Base-by-base conservation (phyloP, 148 eudicot genomes). In the Pouteria glomerata region DNA sequence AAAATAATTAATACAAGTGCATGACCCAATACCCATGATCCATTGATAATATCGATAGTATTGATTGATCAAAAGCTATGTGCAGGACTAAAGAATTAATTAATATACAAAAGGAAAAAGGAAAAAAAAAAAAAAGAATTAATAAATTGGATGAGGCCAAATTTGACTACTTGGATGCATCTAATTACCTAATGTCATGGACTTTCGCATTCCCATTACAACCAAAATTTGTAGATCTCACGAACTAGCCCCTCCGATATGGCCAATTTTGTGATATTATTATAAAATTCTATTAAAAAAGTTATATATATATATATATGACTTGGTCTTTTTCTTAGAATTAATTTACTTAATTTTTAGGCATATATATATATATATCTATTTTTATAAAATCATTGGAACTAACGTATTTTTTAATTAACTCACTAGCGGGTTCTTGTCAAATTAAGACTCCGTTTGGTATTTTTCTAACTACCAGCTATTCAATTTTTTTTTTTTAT, bases 1-100 rank as follows among this genome's bases (percentile, higher is more conserved):
- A n/a, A n/a, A n/a, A n/a, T n/a, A n/a, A n/a, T n/a, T 26, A 44
- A 65, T 44, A 1, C 34, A 44, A 7, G 69, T 13, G 4, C 33
- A 5, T 18, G 53, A 44, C 33, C 42, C 52, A 65, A 65, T 44
- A 16, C 69, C 69, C 53, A 65, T 44, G 69, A 65, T 65, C 53
- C 18, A 16, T 26, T 65, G 51, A 44, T 42, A n/a, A n/a, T n/a
- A n/a, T 24, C 69, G 44, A 19, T 53, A 26, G 34, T n/a, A 52
- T 44, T 42, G 53, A 47, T 23, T 35, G 44, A 5, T 65, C 52
- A 65, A 24, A n/a, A n/a, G n/a, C n/a, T n/a, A n/a, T 26, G 44
- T 41, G 68, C 8, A 63, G 33, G 42, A 41, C 29, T 39, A 23
- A 63, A 45, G 50, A 19, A 30, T 8, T 30, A n/a, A 65, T 65